Percentiles rank a stretch among this genome's conserved stretches.
Conservation (phyloP, 805 yeast genomes). For the Schwanniomyces occidentalis region DNA sequence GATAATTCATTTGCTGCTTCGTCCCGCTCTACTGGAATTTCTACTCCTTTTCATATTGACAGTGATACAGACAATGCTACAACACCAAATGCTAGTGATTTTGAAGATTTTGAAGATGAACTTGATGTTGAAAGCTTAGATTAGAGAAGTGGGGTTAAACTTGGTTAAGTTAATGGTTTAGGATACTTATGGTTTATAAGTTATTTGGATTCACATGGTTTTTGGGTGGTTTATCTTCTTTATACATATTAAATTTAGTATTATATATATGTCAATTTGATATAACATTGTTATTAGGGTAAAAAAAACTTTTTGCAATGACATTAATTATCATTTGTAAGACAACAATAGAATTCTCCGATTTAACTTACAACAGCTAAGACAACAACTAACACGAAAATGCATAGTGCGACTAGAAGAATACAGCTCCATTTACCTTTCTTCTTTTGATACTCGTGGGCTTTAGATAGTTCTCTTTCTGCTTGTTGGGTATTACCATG, state of each 20-base stretch:
- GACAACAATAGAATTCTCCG: no score
- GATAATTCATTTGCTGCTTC: constrained; percentile 14
- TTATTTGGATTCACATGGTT: background rate
- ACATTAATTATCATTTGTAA: no score
- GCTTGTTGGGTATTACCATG: constrained; percentile 70
- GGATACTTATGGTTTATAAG: no score
- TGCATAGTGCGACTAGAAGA: constrained; percentile 55
- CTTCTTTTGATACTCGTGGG: constrained; percentile 70
- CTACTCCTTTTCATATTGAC: constrained; percentile 2
- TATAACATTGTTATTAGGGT: no score
- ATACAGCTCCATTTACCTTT: constrained; percentile 76
- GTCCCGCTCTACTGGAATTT: constrained; percentile 1
- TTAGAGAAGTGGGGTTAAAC: constrained; percentile 2
- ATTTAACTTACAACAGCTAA: constrained; percentile 50
- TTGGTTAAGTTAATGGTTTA: background rate
- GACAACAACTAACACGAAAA: constrained; percentile 59
- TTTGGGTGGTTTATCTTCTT: background rate
- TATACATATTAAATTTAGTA: no score
- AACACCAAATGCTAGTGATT: constrained; percentile 15
- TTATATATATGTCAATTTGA: no score
- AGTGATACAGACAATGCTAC: constrained; percentile 16
- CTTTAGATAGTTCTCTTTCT: constrained; percentile 65
- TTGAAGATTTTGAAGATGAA: constrained; percentile 8
- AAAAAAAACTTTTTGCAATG: no score
- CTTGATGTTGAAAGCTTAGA: constrained; percentile 12